Evolutionary conservation across 768 basidiomycete species (phyloP), one percentile per base, ranked within the genome.

Genomic region (Amanita pallidorosea): DNA sequence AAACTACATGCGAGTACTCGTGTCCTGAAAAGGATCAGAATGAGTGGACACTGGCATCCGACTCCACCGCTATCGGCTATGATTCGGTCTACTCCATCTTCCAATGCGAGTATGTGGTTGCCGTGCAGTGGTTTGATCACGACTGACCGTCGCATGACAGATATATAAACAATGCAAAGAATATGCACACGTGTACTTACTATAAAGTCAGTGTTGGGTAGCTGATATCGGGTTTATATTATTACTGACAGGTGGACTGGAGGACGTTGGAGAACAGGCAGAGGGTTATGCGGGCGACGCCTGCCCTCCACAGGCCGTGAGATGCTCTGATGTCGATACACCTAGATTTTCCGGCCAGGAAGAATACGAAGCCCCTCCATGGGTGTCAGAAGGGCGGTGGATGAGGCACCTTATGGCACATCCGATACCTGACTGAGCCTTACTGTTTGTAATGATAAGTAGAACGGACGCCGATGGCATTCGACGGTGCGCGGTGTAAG

Each of bases 31-130:
- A 23, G 22, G 51, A 55, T 29, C 42, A 34, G 12, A 48, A 47
- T 17, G 45, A 23, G 7, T 36, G 23, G 23, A 33, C 0, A 7
- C 46, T 55, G 6, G 7, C 37, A 2, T 45, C 29, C 17, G 22
- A n/a, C 5, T 31, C 54, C 31, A 5, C 27, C 23, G 54, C 51
- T 3, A 47, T 55, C 35, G 51, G 51, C 4, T 37, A 35, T 8
- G 54, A 49, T 2, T 52, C 54, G 6, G 29, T n/a, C 3, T 55
- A 52, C 35, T 55, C 54, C 9, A 47, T 55, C 22, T 55, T 55
- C 27, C 46, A 52, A 37, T 55, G 54, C 54, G 43, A 52, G 54
- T 55, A 44, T 7, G 54, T 48, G 29, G 42, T 51, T 25, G 2
- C 20, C 29, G n/a, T 7, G 3, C 11, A 2, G 8, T 9, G 11